Percentiles rank a stretch among this genome's conserved stretches.
phyloP scores from a whole-genome alignment of 345 rosid species.

The Syzygium aqueum region DNA sequence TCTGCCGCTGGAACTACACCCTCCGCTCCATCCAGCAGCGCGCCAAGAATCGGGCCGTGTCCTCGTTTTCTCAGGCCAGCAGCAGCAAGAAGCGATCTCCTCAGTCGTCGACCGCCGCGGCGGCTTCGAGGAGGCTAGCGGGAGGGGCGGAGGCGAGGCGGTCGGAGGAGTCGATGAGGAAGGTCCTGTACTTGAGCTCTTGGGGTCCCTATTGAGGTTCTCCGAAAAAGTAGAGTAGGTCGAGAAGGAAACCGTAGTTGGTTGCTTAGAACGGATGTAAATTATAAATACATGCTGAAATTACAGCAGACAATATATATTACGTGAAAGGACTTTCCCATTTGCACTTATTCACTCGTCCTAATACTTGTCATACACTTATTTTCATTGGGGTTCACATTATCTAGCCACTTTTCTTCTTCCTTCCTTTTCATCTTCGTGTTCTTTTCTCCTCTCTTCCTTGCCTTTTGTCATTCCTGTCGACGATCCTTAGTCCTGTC shows the following conservation, averaged over 20 bases:
- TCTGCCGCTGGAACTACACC: conserved; percentile 32
- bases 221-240: neutral
- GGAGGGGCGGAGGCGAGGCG: conserved; percentile 5
- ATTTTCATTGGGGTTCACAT: neutral
- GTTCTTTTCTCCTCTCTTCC: too few species aligned
- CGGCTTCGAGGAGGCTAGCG: neutral
- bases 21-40: conserved; percentile 21
- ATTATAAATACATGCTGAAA: neutral
- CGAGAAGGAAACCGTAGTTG: neutral
- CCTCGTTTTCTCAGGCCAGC: conserved; percentile 10
- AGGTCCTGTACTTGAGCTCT: conserved; percentile 49
- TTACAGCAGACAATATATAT: neutral
- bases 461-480: too few species aligned
- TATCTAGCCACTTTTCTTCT: neutral
- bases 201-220: conserved; percentile 27
- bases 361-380: rapidly evolving
- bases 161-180: conserved; percentile 41
- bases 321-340: neutral
- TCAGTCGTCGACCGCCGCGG: neutral
- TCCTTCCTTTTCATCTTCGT: too few species aligned
- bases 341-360: neutral
- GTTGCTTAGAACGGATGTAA: neutral
- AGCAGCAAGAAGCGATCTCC: conserved; percentile 13
- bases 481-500: too few species aligned
- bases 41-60: conserved; percentile 12